Conservation (phyloP, 2,329 filamentous ascomycete species). For the Lasiodiplodia hormozganensis region DNA sequence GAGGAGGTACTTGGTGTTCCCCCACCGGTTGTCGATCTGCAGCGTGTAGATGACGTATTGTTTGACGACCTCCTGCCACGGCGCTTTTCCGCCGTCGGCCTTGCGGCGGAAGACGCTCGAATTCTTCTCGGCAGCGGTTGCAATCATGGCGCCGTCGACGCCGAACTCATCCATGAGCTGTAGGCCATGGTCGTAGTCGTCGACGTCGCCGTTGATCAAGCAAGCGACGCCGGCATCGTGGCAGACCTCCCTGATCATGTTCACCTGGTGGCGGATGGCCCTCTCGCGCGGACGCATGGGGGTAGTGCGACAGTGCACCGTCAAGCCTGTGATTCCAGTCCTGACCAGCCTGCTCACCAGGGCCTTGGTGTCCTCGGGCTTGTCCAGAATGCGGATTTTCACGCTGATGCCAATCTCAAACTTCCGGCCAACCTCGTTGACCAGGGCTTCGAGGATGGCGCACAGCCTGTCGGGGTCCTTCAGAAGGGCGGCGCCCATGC, state of each 20-base stretch:
- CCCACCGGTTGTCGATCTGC: constrained; percentile 82
- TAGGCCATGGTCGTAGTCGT: constrained; percentile 73
- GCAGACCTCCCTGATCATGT: constrained; percentile 83
- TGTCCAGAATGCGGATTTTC: constrained; percentile 90
- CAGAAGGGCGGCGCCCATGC: constrained; percentile 94
- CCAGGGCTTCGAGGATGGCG: constrained; percentile 82
- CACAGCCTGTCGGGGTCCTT: constrained; percentile 83
- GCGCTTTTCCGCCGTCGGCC: constrained; percentile 71
- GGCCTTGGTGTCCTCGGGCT: constrained; percentile 74
- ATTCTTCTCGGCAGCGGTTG: constrained; percentile 89
- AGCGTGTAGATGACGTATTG: constrained; percentile 77
- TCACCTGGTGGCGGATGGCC: constrained; percentile 84
- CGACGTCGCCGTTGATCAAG: constrained; percentile 94
- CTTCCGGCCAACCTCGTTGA: constrained; percentile 75
- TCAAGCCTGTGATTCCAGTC: constrained; percentile 91
- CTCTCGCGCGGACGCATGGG: constrained; percentile 91
- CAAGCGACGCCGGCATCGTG: constrained; percentile 87
- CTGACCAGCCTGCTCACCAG: constrained; percentile 79
- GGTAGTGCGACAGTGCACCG: constrained; percentile 93
- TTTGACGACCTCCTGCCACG: constrained; percentile 79
- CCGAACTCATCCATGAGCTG: constrained; percentile 77
- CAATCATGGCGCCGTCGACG: constrained; percentile 97
- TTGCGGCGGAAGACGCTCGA: constrained; percentile 80
- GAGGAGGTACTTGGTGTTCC: constrained; percentile 92
- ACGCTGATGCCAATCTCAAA: constrained; percentile 94